Percentiles rank a stretch among this genome's conserved stretches.
phyloP scores from a whole-genome alignment of 2,329 filamentous ascomycete genomes.

The Biscogniauxia mediterranea region DNA sequence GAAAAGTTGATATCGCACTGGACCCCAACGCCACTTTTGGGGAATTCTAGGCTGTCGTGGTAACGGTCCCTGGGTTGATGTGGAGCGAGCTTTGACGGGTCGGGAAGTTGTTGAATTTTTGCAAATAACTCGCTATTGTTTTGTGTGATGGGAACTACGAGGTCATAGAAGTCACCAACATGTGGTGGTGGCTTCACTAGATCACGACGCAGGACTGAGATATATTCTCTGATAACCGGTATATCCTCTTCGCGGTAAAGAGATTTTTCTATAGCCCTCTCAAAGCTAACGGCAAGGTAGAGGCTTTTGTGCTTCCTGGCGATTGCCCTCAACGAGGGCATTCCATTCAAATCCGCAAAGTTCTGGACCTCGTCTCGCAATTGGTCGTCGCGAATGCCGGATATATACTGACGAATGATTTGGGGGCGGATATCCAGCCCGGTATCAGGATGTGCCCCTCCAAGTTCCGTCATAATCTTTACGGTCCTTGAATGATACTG shows the following conservation, averaged over 20 bases:
- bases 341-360: conserved; percentile 29
- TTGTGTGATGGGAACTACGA: conserved; percentile 38
- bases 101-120: conserved; percentile 44
- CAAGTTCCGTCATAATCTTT: conserved; percentile 39
- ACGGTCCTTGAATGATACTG: conserved; percentile 48
- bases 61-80: conserved; percentile 55
- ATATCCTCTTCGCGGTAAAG: conserved; percentile 41
- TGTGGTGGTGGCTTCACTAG: conserved; percentile 24
- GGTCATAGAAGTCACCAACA: conserved; percentile 28
- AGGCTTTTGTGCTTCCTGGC: conserved; percentile 52
- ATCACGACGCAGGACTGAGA: conserved; percentile 46
- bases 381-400: conserved; percentile 48
- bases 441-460: conserved; percentile 23
- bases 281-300: conserved; percentile 55
- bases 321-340: conserved; percentile 39
- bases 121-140: conserved; percentile 36
- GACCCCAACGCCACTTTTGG: conserved; percentile 73
- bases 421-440: conserved; percentile 17
- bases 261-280: conserved; percentile 49
- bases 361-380: conserved; percentile 43
- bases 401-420: conserved; percentile 44
- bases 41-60: conserved; percentile 69
- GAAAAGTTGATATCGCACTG: conserved; percentile 93
- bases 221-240: conserved; percentile 45
- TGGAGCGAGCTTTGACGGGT: conserved; percentile 49